Conservation (phyloP, 305 asterid species). For the Rubia peregrina region DNA sequence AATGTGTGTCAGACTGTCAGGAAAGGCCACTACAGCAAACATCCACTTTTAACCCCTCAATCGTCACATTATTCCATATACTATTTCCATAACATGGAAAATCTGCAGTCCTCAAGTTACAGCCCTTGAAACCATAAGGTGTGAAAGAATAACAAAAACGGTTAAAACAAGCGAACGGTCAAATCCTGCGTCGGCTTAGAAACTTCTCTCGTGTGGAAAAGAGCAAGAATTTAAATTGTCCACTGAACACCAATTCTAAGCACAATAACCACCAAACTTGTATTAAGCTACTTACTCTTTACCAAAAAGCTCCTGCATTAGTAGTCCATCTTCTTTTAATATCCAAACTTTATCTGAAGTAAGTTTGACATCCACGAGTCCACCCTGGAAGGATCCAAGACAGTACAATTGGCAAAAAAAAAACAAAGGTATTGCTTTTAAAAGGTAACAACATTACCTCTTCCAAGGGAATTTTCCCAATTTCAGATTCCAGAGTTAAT, state of each 20-base stretch:
- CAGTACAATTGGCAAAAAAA: slow-evolving; percentile 19
- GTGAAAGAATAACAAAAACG: not conserved
- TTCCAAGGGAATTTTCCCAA: slow-evolving; percentile 40
- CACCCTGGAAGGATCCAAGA: slow-evolving; percentile 47
- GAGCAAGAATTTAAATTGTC: not conserved
- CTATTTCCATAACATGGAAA: not conserved
- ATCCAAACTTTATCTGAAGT: slow-evolving; percentile 63
- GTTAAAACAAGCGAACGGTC: not conserved
- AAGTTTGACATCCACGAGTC: slow-evolving; percentile 66
- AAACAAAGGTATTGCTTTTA: not conserved
- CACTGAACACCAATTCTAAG: slow-evolving; percentile 2
- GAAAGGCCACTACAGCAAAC: not conserved
- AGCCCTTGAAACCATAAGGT: not conserved
- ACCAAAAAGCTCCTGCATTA: slow-evolving; percentile 46
- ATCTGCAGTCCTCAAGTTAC: not conserved
- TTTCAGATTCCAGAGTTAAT: slow-evolving; percentile 49
- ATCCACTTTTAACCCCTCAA: not conserved
- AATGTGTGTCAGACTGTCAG: no score
- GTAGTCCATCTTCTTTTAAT: slow-evolving; percentile 66
- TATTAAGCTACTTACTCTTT: slow-evolving; percentile 43
- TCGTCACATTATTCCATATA: not conserved
- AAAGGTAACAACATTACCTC: slow-evolving; percentile 44
- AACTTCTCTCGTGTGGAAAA: not conserved
- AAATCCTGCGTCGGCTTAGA: not conserved
- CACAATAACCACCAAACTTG: not conserved